Evolutionary conservation across 2,329 filamentous ascomycete species (phyloP).

Genomic region (Exophiala sideris): DNA sequence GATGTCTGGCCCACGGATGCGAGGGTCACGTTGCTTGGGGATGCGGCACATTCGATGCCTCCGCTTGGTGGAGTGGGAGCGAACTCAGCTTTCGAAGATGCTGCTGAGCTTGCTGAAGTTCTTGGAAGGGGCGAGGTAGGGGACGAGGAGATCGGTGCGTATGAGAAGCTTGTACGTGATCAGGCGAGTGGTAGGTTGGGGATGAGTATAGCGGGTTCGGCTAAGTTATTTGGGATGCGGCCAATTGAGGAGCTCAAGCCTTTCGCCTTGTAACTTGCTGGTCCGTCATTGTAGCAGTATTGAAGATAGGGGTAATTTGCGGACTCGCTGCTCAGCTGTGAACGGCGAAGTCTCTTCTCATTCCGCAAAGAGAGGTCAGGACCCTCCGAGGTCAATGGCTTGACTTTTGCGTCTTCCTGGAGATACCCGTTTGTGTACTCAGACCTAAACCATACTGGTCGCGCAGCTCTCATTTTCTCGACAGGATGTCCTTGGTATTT

Average conservation of each 20-base stretch:
- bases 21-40: conserved; percentile 42
- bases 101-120: conserved; percentile 34
- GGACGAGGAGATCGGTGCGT: neutral
- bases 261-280: neutral
- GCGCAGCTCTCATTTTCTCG: too few species aligned
- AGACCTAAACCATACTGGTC: too few species aligned
- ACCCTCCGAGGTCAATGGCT: too few species aligned
- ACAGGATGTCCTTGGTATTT: too few species aligned
- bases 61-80: conserved; percentile 46
- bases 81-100: conserved; percentile 43
- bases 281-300: neutral
- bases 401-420: too few species aligned
- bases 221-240: neutral
- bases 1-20: conserved; percentile 21
- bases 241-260: neutral
- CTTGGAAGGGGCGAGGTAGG: neutral
- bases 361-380: neutral
- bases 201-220: neutral
- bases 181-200: neutral
- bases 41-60: conserved; percentile 45
- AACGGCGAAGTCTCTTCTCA: neutral
- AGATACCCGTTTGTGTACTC: too few species aligned
- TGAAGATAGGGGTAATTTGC: neutral
- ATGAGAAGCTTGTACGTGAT: neutral
- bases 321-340: neutral